phyloP scores from a whole-genome alignment of 2,329 filamentous ascomycete genomes.

The Diaporthe longicolla region DNA sequence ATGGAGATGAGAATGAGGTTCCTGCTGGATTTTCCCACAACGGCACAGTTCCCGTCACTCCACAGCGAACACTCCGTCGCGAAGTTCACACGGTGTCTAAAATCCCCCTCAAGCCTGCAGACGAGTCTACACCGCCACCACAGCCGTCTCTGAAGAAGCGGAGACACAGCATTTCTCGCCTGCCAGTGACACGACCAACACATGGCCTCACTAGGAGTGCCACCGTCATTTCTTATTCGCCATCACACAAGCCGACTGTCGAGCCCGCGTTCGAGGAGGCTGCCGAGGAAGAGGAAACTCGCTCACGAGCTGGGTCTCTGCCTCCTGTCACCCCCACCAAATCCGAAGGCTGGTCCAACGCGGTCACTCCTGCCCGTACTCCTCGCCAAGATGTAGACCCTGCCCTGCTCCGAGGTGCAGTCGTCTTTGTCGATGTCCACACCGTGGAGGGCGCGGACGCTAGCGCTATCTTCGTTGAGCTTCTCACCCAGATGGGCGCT shows the following conservation, averaged over 20 bases:
- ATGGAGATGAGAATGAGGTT: conserved; percentile 75
- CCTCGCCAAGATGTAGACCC: conserved; percentile 68
- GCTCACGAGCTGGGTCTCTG: conserved; percentile 45
- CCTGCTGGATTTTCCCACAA: conserved; percentile 52
- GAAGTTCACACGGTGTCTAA: conserved; percentile 83
- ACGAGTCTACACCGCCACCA: conserved; percentile 64
- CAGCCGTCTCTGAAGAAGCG: conserved; percentile 62
- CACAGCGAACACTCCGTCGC: conserved; percentile 65
- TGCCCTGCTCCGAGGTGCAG: conserved; percentile 75
- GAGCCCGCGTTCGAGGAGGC: conserved; percentile 48
- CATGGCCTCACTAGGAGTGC: conserved; percentile 61
- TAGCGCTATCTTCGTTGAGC: conserved; percentile 83
- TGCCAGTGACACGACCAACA: conserved; percentile 59
- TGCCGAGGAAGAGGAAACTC: conserved; percentile 42
- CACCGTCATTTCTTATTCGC: conserved; percentile 69
- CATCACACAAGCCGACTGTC: conserved; percentile 58
- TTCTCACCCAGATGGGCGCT: conserved; percentile 86
- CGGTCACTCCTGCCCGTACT: conserved; percentile 65
- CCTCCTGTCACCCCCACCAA: conserved; percentile 62
- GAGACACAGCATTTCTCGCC: conserved; percentile 65
- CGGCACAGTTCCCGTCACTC: conserved; percentile 64
- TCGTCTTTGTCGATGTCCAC: conserved; percentile 87
- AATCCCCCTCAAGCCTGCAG: conserved; percentile 79
- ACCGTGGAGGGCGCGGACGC: conserved; percentile 86
- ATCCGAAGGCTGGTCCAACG: conserved; percentile 65